phyloP scores from a whole-genome alignment of 208 protist genomes.

The Trypanosoma avium region DNA sequence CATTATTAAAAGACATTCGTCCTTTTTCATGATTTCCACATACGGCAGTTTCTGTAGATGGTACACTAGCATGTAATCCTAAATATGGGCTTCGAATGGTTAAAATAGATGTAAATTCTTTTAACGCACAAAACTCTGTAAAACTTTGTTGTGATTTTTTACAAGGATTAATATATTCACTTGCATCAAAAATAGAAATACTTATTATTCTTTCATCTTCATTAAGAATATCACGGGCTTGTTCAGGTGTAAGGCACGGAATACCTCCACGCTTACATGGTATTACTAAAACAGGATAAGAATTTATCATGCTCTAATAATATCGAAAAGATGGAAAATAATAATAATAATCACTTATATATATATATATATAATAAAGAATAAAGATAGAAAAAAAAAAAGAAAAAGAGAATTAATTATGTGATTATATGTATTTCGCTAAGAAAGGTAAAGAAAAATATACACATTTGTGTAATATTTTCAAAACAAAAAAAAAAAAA shows the following conservation, averaged over 20 bases:
- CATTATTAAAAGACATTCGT: conserved; percentile 38
- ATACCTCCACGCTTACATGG: conserved; percentile 59
- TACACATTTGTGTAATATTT: not conserved
- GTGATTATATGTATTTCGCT: not conserved
- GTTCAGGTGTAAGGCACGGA: conserved; percentile 65
- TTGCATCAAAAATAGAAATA: conserved; percentile 71
- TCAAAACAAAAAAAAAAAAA: too few species aligned
- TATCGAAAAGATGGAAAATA: not conserved
- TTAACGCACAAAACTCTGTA: conserved; percentile 58
- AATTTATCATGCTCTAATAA: not conserved
- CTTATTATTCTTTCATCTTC: conserved; percentile 61
- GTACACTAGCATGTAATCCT: conserved; percentile 59
- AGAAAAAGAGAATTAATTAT: conserved; percentile 4
- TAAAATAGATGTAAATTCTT: conserved; percentile 58
- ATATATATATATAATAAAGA: conserved; percentile 6
- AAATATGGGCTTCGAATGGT: conserved; percentile 62
- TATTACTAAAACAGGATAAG: conserved; percentile 51
- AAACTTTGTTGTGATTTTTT: conserved; percentile 33
- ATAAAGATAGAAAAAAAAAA: conserved; percentile 28
- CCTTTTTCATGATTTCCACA: conserved; percentile 69
- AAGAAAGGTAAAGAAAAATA: not conserved
- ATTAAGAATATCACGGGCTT: conserved; percentile 51
- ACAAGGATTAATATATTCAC: conserved; percentile 50
- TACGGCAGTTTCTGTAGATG: conserved; percentile 46
- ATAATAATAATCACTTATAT: conserved; percentile 1